Evolutionary conservation across 768 basidiomycete genomes (phyloP).

Genomic region (Leccinum imitatum): DNA sequence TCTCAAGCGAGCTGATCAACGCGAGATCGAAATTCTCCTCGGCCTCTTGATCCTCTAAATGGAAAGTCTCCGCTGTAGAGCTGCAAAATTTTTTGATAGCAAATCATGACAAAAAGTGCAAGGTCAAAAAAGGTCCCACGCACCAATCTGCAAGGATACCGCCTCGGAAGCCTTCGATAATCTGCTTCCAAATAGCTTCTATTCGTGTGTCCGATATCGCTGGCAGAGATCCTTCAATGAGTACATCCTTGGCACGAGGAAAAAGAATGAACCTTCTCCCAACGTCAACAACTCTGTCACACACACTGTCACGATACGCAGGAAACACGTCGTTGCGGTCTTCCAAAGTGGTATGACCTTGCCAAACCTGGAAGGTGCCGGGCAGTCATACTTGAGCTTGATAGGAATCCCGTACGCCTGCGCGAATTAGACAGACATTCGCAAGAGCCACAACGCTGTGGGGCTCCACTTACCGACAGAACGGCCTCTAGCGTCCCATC

Average conservation of each 20-base stretch:
- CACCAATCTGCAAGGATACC: conserved; percentile 86
- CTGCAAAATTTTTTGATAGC: conserved; percentile 39
- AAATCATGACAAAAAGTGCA: not conserved
- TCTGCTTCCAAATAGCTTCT: conserved; percentile 83
- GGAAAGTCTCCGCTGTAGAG: conserved; percentile 54
- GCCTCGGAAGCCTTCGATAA: conserved; percentile 78
- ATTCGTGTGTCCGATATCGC: conserved; percentile 62
- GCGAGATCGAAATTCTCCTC: conserved; percentile 87
- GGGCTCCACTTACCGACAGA: conserved; percentile 54
- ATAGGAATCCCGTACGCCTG: conserved; percentile 89
- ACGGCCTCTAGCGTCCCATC: conserved; percentile 87
- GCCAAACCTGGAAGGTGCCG: conserved; percentile 82
- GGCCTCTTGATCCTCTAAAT: conserved; percentile 62
- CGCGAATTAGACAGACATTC: not conserved
- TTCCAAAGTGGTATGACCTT: conserved; percentile 92
- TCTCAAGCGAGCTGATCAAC: conserved; percentile 76
- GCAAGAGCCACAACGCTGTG: no score
- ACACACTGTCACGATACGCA: conserved; percentile 71
- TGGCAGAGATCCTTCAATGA: conserved; percentile 18
- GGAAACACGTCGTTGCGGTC: conserved; percentile 81
- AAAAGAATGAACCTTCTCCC: conserved; percentile 39
- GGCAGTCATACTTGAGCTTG: conserved; percentile 94
- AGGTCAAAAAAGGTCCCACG: conserved; percentile 18
- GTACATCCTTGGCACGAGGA: not conserved
- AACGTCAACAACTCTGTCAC: conserved; percentile 28